Base-by-base conservation (phyloP, 139 green algal species). In the Chlamydomonas applanata region DNA sequence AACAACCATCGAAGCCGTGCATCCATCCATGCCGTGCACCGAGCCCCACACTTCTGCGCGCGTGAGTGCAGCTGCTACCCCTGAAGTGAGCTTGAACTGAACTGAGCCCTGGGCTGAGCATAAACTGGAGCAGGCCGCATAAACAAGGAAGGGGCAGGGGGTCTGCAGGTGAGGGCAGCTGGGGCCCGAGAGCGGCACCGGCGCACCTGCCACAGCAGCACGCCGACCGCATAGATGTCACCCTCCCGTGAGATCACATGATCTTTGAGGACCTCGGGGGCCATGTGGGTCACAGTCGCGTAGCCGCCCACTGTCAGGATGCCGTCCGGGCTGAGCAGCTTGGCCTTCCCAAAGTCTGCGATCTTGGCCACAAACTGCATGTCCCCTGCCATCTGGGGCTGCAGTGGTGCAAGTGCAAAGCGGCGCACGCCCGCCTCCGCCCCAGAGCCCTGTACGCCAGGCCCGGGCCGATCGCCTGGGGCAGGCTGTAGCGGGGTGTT, bases 321-420 rank as follows among this genome's bases (percentile, higher is more conserved):
- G 36, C 36, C 36, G 1, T 52, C 36, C 17, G 64, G 64, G 35
- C 64, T 25, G 46, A 90, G 74, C 40, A 91, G 79, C 16, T 88
- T 73, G 7, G 77, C 84, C 27, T 94, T 70, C 0, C 88, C 90
- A 83, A 92, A 93, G 69, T 94, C 90, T 29, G 80, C 76, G 3
- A 94, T 69, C 64, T 71, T 71, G 35, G 64, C 64, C 22, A 71
- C 64, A 35, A 71, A 71, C 36, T 71, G 36, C 64, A 57, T 36
- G 22, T 59, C 36, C 36, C 32, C 14, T 3, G 64, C 64, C 5
- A 29, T 57, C 19, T 20, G 19, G 2, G 64, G 17, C 64, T 57
- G 4, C 14, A 4, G 36, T 17, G 35, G 19, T 16, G 34, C 64
- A 35, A 71, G 36, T 22, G 25, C 40, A 49, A 49, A 49, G 40